Conservation (phyloP, 495 filamentous ascomycete species). For the Parathielavia appendiculata region DNA sequence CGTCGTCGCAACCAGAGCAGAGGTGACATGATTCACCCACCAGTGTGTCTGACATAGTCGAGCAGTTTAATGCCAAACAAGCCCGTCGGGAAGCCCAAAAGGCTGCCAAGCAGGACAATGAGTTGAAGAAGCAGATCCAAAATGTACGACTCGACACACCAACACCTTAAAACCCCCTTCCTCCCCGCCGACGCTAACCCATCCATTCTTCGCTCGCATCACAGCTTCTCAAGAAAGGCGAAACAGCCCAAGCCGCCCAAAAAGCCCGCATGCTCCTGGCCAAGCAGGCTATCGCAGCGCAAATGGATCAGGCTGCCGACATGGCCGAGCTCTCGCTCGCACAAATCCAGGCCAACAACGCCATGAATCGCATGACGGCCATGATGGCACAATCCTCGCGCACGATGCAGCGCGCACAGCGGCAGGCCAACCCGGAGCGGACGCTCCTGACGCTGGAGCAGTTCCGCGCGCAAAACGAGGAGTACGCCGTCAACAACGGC, state of each 20-base stretch:
- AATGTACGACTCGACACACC: constrained; percentile 46
- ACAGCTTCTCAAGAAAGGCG: constrained; percentile 60
- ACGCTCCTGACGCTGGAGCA: constrained; percentile 63
- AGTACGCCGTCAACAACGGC: constrained; percentile 73
- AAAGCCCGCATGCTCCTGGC: constrained; percentile 61
- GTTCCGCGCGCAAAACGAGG: constrained; percentile 78
- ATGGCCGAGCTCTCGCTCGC: constrained; percentile 49
- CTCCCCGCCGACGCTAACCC: neutral
- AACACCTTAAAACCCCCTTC: neutral
- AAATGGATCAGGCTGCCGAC: constrained; percentile 52
- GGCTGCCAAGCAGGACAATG: constrained; percentile 74
- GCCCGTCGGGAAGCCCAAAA: constrained; percentile 75
- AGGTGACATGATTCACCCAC: neutral
- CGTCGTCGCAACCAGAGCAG: neutral
- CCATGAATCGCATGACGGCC: constrained; percentile 51
- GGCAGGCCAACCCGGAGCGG: constrained; percentile 70
- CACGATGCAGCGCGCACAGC: constrained; percentile 59
- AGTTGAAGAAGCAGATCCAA: constrained; percentile 78
- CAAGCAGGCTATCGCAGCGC: constrained; percentile 49
- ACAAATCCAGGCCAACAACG: constrained; percentile 52
- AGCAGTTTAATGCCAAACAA: constrained; percentile 78
- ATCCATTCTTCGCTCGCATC: constrained; percentile 20
- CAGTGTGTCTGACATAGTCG: neutral
- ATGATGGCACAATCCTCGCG: constrained; percentile 49
- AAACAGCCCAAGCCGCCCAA: constrained; percentile 78